A percentile compares a stretch with the other conserved stretches of the same genome.
Conservation (phyloP, 1,284 basidiomycete genomes). For the Moesziomyces aphidis region DNA sequence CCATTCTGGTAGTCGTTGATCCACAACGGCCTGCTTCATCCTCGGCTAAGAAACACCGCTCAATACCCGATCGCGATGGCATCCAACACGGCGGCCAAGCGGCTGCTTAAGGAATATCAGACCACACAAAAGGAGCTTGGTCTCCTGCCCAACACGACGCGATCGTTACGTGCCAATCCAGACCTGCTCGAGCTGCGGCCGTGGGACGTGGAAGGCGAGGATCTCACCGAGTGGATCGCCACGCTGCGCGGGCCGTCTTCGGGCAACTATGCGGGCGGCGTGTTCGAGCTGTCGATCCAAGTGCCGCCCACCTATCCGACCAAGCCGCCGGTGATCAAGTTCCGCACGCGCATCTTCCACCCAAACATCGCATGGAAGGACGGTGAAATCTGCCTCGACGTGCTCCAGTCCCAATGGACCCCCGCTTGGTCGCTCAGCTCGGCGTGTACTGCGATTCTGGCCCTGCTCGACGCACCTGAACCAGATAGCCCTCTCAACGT, state of each 20-base stretch:
- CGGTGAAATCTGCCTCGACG: slow-evolving; percentile 68
- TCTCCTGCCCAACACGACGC: slow-evolving; percentile 4
- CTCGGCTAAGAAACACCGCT: no score
- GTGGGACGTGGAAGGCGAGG: slow-evolving; percentile 51
- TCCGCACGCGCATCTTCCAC: slow-evolving; percentile 62
- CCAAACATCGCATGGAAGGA: slow-evolving; percentile 64
- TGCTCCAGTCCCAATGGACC: slow-evolving; percentile 65
- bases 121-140: slow-evolving; percentile 34
- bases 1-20: neutral
- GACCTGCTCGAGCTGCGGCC: slow-evolving; percentile 57
- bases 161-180: slow-evolving; percentile 30
- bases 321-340: slow-evolving; percentile 63
- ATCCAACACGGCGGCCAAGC: slow-evolving; percentile 30
- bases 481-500: slow-evolving; percentile 67
- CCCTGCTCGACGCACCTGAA: slow-evolving; percentile 65
- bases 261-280: slow-evolving; percentile 46
- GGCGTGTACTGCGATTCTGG: slow-evolving; percentile 63
- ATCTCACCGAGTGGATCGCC: slow-evolving; percentile 63
- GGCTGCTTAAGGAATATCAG: slow-evolving; percentile 57
- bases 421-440: slow-evolving; percentile 67
- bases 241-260: slow-evolving; percentile 40
- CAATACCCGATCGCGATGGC: slow-evolving; percentile 14
- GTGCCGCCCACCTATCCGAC: slow-evolving; percentile 59
- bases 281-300: slow-evolving; percentile 52
- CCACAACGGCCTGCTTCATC: neutral